Base-by-base conservation (phyloP, 164 flowering plant genomes). In the Macadamia tetraphylla region DNA sequence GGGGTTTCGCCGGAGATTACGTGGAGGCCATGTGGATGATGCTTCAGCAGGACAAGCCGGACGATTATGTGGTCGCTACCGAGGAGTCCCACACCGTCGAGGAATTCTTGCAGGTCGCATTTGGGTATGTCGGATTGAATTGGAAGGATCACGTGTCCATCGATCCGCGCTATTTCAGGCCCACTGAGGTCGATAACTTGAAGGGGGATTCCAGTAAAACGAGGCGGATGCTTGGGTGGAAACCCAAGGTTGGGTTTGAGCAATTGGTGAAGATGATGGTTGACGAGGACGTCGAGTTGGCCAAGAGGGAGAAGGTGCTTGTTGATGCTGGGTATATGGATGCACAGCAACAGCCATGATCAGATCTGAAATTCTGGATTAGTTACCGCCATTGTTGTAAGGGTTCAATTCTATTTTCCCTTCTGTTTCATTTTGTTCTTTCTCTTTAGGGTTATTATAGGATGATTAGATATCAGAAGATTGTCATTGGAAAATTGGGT, bases 11-110 rank as follows among this genome's bases (percentile, higher is more conserved):
- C 0, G 90, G 95, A 57, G 92, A 87, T 69, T 87, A 87, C 52
- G 95, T 89, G 60, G 94, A 88, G 81, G 94, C 91, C 14, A 88
- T 88, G 94, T 88, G 94, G 91, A 14, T 88, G 91, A 88, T 88
- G 94, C 84, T 88, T 71, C 94, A 88, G 82, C 89, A 85, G 78
- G 91, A 86, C 63, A 77, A 80, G 79, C 86, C 91, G 3, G 90
- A 85, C 48, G 91, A 88, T 44, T 85, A 88, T 49, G 94, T 88
- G 43, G 91, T 88, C 66, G 94, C 94, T 14, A 88, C 94, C 3
- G 91, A 88, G 81, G 94, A 88, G 32, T 76, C 88, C 7, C 91
- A 88, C 71, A 81, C 87, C 23, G 91, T 88, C 70, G 83, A 87
- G 86, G 89, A 88, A 76, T 88, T 88, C 65, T 44, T 88, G 72